phyloP scores from a whole-genome alignment of 2,329 filamentous ascomycete genomes.

The Uncinocarpus reesii region DNA sequence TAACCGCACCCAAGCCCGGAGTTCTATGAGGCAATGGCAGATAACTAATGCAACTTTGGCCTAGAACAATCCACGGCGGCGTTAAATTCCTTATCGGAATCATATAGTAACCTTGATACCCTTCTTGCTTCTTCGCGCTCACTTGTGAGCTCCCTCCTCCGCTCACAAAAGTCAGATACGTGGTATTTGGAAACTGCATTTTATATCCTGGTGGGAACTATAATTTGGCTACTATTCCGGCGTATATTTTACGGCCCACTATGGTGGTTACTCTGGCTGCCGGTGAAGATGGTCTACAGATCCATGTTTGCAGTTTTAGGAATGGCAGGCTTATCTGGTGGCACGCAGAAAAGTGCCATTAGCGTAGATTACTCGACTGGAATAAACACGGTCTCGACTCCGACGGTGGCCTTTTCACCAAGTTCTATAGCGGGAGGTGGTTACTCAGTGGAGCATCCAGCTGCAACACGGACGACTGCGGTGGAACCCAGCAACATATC shows the following conservation, averaged over 20 bases:
- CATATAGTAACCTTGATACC: constrained; percentile 67
- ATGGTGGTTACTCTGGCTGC: constrained; percentile 81
- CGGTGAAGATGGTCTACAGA: constrained; percentile 58
- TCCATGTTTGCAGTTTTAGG: constrained; percentile 47
- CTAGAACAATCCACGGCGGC: constrained; percentile 66
- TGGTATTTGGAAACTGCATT: constrained; percentile 94
- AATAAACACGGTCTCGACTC: neutral
- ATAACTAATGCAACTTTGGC: neutral
- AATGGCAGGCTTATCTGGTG: constrained; percentile 35
- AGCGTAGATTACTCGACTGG: neutral
- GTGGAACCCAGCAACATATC: constrained; percentile 28
- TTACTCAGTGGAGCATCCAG: neutral
- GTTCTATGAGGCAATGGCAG: neutral
- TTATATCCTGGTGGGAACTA: constrained; percentile 66
- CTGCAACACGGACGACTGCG: neutral
- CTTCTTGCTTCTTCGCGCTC: constrained; percentile 64
- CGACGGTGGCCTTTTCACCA: constrained; percentile 2
- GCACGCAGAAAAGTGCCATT: neutral
- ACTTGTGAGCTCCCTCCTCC: constrained; percentile 66
- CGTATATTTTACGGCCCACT: constrained; percentile 77
- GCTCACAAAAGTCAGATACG: constrained; percentile 88
- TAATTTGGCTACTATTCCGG: constrained; percentile 76
- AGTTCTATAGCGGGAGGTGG: neutral
- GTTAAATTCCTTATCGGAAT: constrained; percentile 67
- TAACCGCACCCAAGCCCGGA: constrained; percentile 16